Conservation (phyloP, 495 filamentous ascomycete species). For the Hypoxylon fuscum region DNA sequence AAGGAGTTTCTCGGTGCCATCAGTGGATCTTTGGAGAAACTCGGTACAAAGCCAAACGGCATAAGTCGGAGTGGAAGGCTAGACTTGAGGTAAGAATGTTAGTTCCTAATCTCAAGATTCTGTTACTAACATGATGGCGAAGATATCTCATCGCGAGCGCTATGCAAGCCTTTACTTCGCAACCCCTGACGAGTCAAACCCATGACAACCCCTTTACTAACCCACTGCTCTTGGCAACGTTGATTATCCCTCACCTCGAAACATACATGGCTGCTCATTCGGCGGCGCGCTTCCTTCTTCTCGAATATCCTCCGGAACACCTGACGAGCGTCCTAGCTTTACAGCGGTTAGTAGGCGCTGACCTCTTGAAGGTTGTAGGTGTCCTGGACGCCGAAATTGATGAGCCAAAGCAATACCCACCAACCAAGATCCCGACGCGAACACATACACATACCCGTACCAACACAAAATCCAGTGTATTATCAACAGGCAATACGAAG, state of each 20-base stretch:
- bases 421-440: constrained; percentile 9
- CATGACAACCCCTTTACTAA: constrained; percentile 58
- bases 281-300: constrained; percentile 53
- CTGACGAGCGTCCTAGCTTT: constrained; percentile 54
- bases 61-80: constrained; percentile 51
- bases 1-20: constrained; percentile 47
- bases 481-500: constrained; percentile 3
- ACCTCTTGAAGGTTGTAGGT: constrained; percentile 54
- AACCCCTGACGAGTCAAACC: constrained; percentile 53
- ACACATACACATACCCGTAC: constrained; percentile 22
- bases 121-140: constrained; percentile 7
- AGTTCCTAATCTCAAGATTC: not conserved
- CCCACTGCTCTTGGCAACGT: constrained; percentile 51
- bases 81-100: constrained; percentile 50
- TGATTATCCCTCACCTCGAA: constrained; percentile 58
- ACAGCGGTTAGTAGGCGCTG: constrained; percentile 52
- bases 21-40: constrained; percentile 51
- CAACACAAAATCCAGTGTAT: not conserved
- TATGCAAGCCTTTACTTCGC: constrained; percentile 58
- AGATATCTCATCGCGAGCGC: constrained; percentile 59
- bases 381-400: constrained; percentile 48
- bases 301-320: constrained; percentile 59
- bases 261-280: constrained; percentile 51
- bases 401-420: constrained; percentile 18
- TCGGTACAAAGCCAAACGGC: constrained; percentile 49